Evolutionary conservation across 352 stramenopile genomes (phyloP).

Genomic region (Hyaloperonospora brassicae): DNA sequence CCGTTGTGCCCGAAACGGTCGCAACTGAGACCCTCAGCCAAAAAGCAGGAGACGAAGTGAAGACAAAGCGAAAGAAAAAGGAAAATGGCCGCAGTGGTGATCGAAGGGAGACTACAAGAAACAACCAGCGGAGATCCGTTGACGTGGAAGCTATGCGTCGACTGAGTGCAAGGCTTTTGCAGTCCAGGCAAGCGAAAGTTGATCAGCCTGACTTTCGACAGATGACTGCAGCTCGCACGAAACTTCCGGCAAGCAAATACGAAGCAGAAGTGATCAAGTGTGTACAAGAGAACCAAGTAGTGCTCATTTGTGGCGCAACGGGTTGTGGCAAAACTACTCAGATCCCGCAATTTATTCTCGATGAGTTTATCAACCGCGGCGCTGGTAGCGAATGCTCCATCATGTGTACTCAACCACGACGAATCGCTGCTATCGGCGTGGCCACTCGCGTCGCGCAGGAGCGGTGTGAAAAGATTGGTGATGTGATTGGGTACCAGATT

Average conservation of each 20-base stretch:
- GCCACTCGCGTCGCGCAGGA: conserved; percentile 93
- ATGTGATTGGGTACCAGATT: conserved; percentile 93
- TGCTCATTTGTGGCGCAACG: conserved; percentile 93
- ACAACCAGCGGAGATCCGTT: conserved; percentile 16
- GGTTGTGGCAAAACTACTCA: conserved; percentile 94
- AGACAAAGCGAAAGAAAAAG: conserved; percentile 15
- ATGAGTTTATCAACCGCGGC: conserved; percentile 84
- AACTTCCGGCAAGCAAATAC: conserved; percentile 55
- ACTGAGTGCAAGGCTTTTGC: conserved; percentile 40
- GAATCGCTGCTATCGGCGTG: conserved; percentile 94
- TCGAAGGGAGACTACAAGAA: conserved; percentile 8
- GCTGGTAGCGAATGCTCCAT: conserved; percentile 89
- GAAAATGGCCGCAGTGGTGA: conserved; percentile 11
- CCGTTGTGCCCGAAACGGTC: conserved; percentile 5
- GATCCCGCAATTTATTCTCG: conserved; percentile 95
- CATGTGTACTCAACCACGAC: conserved; percentile 93
- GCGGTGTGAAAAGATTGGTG: conserved; percentile 80
- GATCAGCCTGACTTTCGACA: conserved; percentile 37
- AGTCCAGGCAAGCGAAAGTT: conserved; percentile 38
- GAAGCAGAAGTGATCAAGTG: conserved; percentile 48
- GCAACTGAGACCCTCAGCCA: conserved; percentile 7
- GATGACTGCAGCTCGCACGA: conserved; percentile 44
- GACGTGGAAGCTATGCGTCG: conserved; percentile 32
- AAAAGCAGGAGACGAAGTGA: conserved; percentile 8
- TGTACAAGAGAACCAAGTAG: conserved; percentile 72